A percentile compares a stretch with the other conserved stretches of the same genome.
Conservation (phyloP, 179 eudicot genomes). For the Sideroxylon spinosum region DNA sequence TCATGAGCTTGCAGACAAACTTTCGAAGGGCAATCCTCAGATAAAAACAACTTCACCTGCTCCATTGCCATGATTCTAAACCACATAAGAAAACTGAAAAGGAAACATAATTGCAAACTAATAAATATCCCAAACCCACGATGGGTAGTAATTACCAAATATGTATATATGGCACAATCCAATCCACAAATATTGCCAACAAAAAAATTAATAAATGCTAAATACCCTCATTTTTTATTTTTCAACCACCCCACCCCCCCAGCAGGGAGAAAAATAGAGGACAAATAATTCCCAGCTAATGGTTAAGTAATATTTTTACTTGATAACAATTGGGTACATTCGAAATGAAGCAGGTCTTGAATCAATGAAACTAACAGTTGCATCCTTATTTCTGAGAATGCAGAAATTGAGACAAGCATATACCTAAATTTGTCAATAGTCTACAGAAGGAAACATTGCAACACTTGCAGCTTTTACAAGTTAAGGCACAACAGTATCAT, state of each 20-base stretch:
- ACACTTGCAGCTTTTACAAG: background rate
- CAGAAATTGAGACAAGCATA: background rate
- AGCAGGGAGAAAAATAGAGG: background rate
- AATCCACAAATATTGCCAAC: background rate
- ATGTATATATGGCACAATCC: too few relatives aligned
- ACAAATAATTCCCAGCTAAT: background rate
- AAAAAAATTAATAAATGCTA: background rate
- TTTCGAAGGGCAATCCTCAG: conserved; percentile 27
- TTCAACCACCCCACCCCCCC: background rate
- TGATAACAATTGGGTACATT: background rate
- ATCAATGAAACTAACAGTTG: background rate
- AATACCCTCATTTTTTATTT: background rate
- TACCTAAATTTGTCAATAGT: background rate
- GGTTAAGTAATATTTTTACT: background rate
- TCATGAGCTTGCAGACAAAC: conserved; percentile 23
- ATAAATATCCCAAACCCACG: background rate
- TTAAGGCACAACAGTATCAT: background rate
- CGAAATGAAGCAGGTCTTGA: background rate
- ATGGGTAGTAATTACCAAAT: too few relatives aligned
- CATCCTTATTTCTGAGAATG: background rate
- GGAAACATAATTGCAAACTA: background rate
- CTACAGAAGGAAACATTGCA: background rate
- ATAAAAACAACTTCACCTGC: conserved; percentile 25
- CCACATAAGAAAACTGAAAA: conserved; percentile 8
- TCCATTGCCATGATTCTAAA: background rate